Conservation (phyloP, 1,284 basidiomycete genomes). For the Austroboletus novae-zelandiae region DNA sequence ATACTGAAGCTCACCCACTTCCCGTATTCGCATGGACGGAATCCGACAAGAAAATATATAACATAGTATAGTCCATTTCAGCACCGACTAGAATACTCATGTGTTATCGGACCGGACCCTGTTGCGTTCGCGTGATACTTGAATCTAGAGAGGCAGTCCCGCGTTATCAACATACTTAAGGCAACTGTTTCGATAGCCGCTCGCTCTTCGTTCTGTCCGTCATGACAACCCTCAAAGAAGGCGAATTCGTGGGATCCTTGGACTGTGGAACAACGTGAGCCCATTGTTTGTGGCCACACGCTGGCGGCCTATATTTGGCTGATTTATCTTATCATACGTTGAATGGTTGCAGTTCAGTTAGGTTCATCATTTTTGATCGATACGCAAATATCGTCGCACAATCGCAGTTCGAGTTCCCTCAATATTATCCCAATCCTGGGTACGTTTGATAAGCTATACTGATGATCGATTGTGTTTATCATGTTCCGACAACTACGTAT, state of each 20-base stretch:
- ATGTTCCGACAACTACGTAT: not conserved
- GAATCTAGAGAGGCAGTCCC: too few species aligned
- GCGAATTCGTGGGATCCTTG: slow-evolving; percentile 84
- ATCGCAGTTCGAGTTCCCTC: slow-evolving; percentile 88
- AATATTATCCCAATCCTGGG: slow-evolving; percentile 89
- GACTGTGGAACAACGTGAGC: slow-evolving; percentile 93
- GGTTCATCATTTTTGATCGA: slow-evolving; percentile 93
- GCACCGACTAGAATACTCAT: too few species aligned
- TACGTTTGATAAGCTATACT: slow-evolving; percentile 32
- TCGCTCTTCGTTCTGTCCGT: not conserved
- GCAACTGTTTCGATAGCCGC: slow-evolving; percentile 7
- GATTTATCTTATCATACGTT: slow-evolving; percentile 5
- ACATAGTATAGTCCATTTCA: not conserved
- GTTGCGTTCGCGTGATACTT: too few species aligned
- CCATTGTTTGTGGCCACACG: not conserved
- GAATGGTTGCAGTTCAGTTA: slow-evolving; percentile 67
- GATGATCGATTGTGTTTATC: not conserved
- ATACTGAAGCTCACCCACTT: slow-evolving; percentile 82
- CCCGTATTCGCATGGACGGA: slow-evolving; percentile 70
- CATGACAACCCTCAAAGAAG: slow-evolving; percentile 50
- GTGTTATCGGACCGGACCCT: too few species aligned
- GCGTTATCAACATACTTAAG: slow-evolving; percentile 7
- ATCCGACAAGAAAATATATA: slow-evolving; percentile 42
- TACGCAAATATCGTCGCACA: slow-evolving; percentile 85
- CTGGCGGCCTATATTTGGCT: not conserved